Evolutionary conservation across 2,329 filamentous ascomycete species (phyloP), one percentile per base, ranked within the genome.

Genomic region (Blumeria hordei): DNA sequence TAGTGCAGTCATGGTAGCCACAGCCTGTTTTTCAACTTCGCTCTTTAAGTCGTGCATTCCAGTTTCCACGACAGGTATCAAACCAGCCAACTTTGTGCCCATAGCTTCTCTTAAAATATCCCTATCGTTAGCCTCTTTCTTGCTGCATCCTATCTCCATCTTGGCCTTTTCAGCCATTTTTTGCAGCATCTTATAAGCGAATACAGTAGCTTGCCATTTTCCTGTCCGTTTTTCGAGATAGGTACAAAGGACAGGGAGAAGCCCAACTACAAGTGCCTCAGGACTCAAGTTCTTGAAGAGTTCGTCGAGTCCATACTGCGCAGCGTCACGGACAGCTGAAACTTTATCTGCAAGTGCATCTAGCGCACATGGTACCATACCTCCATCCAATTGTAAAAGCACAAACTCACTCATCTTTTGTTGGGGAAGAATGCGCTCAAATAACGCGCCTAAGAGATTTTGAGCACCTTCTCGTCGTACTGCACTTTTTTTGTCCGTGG

Each of bases 201-300:
- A 88, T 54, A 95, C 85, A 14, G 85, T 86, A 58, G 92, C 92
- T 70, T 98, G 92, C 92, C 92, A 98, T 71, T 98, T 98, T 60
- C 86, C 88, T 14, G 87, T 84, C 64, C 78, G 80, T 70, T 87
- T 93, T 65, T 74, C 73, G 34, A 98, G 74, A 67, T 96, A 96
- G 54, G 74, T 69, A 58, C 74, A 70, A 43, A 98, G 72, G 14
- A 78, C 75, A 2, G 92, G 88, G 54, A 98, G 72, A 44, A 98
- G 75, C 18, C 85, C 88, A 59, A 79, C 77, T 54, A 94, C 83
- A 64, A 94, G 77, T 53, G 85, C 81, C 72, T 96, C 92, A 55
- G 87, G 72, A 65, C 78, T 81, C 59, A 98, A 72, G 65, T 83
- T 78, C 60, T 75, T 74, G 68, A 94, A 94, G 28, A 96, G 74